phyloP scores from a whole-genome alignment of 2,329 filamentous ascomycete species.

The Fusarium brevicatenulatum region DNA sequence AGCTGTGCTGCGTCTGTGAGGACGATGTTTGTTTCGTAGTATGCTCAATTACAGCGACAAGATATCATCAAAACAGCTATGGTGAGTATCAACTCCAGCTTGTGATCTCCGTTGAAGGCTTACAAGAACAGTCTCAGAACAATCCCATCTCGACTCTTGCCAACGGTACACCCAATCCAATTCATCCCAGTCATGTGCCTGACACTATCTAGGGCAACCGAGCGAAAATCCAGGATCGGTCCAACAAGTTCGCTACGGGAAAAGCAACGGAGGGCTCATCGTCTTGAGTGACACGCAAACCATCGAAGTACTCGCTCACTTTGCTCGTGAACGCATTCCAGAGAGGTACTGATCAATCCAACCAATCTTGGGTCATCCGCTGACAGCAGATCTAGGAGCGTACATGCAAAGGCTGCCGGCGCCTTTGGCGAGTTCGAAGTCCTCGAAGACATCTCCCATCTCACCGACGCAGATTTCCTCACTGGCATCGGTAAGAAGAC shows the following conservation, averaged over 20 bases:
- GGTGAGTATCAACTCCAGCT: not conserved
- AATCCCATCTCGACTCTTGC: conserved; percentile 25
- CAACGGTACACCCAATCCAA: conserved; percentile 5
- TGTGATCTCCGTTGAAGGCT: not conserved
- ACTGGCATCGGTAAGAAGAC: conserved; percentile 17
- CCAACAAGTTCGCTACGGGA: conserved; percentile 40
- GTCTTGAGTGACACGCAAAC: conserved; percentile 63
- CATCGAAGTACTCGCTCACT: conserved; percentile 66
- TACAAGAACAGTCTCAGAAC: not conserved
- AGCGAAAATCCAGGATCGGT: conserved; percentile 37
- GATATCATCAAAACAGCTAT: not conserved
- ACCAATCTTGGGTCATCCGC: rapidly evolving
- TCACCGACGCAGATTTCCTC: conserved; percentile 23
- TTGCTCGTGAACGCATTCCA: conserved; percentile 67
- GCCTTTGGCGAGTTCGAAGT: conserved; percentile 23
- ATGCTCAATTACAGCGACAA: not conserved
- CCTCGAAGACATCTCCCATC: conserved; percentile 14
- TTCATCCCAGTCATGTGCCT: not conserved
- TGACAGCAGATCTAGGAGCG: not conserved
- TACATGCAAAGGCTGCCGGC: conserved; percentile 22
- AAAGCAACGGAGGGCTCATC: conserved; percentile 51
- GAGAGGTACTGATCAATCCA: conserved; percentile 50
- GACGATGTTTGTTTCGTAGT: rapidly evolving
- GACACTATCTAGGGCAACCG: conserved; percentile 31
- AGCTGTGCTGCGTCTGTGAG: not conserved